phyloP scores from a whole-genome alignment of 1,139 yeast genomes.

The Nadsonia starkeyi-henricii region DNA sequence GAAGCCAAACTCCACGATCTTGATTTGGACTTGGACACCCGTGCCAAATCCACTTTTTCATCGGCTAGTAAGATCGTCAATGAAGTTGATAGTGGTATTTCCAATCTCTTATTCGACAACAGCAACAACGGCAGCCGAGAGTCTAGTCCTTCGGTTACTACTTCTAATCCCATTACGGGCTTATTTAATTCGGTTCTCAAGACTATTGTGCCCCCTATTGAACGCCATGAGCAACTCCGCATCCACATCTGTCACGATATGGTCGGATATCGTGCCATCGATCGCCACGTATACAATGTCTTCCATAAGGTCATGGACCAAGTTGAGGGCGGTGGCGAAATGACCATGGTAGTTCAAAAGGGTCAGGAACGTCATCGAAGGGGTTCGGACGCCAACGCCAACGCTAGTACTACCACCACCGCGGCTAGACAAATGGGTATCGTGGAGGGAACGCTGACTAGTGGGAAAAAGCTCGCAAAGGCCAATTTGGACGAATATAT shows the following conservation, averaged over 20 bases:
- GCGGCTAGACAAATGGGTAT: conserved; percentile 53
- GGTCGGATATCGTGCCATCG: conserved; percentile 54
- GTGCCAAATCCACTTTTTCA: background rate
- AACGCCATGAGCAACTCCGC: conserved; percentile 57
- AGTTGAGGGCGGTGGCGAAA: conserved; percentile 71
- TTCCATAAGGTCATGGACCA: conserved; percentile 79
- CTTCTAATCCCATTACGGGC: too few relatives aligned
- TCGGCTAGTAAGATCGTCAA: background rate
- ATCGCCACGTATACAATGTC: conserved; percentile 47
- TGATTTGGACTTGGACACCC: conserved; percentile 1
- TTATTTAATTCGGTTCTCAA: conserved; percentile 27
- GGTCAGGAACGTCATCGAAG: conserved; percentile 27
- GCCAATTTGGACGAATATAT: conserved; percentile 71
- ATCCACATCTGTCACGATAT: conserved; percentile 78
- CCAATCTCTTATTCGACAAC: conserved; percentile 9
- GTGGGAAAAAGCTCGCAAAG: conserved; percentile 78
- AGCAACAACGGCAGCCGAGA: conserved; percentile 7
- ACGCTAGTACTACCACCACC: too few relatives aligned
- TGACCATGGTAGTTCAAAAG: conserved; percentile 35
- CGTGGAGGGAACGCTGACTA: conserved; percentile 63
- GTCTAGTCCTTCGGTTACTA: too few relatives aligned
- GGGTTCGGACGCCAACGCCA: conserved; percentile 24
- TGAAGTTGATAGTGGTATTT: conserved; percentile 5
- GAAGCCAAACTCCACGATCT: conserved; percentile 28
- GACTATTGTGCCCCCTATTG: conserved; percentile 41